Base-by-base conservation (phyloP, 2,329 filamentous ascomycete genomes). In the Beauveria sp. region DNA sequence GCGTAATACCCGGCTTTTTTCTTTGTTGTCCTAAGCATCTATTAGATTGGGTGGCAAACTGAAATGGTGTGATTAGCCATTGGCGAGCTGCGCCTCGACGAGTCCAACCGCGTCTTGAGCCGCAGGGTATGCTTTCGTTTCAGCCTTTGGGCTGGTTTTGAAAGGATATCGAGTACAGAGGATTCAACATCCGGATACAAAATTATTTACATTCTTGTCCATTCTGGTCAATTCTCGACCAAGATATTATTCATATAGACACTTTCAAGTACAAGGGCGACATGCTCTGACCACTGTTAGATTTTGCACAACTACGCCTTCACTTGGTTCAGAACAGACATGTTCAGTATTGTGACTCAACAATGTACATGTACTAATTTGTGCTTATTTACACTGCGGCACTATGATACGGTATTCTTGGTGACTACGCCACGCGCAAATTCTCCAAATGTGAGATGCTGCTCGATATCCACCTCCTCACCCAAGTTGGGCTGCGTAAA, bases 401-500 rank as follows among this genome's bases (percentile, higher is more conserved):
- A 16, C 20, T 53, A 59, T 49, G 70, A 76, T 22, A 86, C 81
- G 0, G 83, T 86, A 63, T 86, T 86, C 70, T 82, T 84, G 3
- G 79, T 77, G 43, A 86, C 82, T 56, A 86, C 79, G 0, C 81
- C 81, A 58, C 83, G 74, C 3, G 89, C 89, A 78, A 93, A 91
- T 69, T 88, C 83, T 24, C 88, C 90, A 81, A 93, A 93, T 45
- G 84, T 88, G 61, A 86, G 79, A 43, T 83, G 81, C 67, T 85
- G 80, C 70, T 83, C 78, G 62, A 84, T 81, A 70, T 93, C 90
- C 16, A 93, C 88, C 75, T 86, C 82, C 67, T 93, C 90, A 67
- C 84, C 89, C 63, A 98, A 74, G 77, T 97, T 96, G 26, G 95
- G 95, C 81, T 99, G 95, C 62, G 93, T 99, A 71, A 98, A 99